Conservation (phyloP, 1,284 basidiomycete genomes). For the Ganoderma boninense region DNA sequence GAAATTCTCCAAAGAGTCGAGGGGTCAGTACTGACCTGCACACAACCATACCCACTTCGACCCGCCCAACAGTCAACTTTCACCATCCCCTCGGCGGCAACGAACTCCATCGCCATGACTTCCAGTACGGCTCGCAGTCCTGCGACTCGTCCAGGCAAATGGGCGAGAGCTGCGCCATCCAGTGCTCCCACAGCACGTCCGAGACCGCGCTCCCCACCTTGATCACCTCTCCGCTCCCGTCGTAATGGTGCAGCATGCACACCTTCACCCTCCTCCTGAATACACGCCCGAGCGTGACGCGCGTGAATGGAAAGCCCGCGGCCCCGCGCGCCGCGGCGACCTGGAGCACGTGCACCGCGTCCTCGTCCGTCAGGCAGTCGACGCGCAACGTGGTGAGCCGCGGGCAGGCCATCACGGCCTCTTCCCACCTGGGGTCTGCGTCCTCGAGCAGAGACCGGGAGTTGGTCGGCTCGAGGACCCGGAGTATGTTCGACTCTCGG, state of each 20-base stretch:
- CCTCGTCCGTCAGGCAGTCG: constrained; percentile 5
- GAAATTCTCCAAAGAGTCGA: background rate
- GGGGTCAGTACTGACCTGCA: background rate
- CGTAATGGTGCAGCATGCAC: constrained; percentile 4
- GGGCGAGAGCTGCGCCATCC: constrained; percentile 3
- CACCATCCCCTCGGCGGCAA: background rate
- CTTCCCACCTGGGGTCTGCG: background rate
- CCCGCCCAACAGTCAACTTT: background rate
- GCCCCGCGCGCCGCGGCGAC: constrained; percentile 1
- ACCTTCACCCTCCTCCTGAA: background rate
- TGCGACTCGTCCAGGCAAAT: constrained; percentile 5
- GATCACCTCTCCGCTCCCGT: background rate
- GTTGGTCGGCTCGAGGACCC: background rate
- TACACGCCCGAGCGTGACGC: background rate
- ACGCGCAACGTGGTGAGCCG: constrained; percentile 5
- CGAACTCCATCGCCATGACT: background rate
- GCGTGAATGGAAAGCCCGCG: background rate
- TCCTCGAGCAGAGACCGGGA: background rate
- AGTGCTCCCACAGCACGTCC: constrained; percentile 1
- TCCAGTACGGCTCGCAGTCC: constrained; percentile 11
- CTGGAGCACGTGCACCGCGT: constrained; percentile 2
- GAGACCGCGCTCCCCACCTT: background rate
- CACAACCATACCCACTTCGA: background rate
- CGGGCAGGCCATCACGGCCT: background rate
- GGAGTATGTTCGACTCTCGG: background rate